Conservation (phyloP, 73 alveolate genomes). For the Paramecium primaurelia region DNA sequence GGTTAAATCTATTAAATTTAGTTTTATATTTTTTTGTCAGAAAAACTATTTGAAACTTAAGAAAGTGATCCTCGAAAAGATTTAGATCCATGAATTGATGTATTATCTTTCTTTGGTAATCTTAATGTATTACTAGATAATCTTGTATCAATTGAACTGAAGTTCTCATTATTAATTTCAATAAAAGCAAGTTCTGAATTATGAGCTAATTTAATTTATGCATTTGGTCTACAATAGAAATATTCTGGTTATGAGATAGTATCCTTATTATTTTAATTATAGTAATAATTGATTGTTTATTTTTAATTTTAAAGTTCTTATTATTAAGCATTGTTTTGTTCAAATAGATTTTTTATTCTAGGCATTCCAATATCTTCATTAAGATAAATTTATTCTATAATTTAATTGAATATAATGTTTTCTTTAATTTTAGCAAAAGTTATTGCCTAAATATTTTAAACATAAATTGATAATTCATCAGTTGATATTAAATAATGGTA, state of each 20-base stretch:
- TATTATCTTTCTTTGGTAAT: neutral
- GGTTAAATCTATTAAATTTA: neutral
- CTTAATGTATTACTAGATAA: neutral
- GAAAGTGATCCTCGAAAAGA: neutral
- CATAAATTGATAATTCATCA: neutral
- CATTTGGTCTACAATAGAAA: neutral
- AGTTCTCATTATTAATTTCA: neutral
- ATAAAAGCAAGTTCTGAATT: neutral
- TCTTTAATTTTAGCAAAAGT: neutral
- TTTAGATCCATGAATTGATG: neutral
- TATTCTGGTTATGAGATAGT: neutral
- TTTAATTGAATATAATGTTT: neutral
- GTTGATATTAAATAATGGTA: neutral
- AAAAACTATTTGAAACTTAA: neutral
- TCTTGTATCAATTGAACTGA: constrained; percentile 11
- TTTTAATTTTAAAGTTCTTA: neutral
- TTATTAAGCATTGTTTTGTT: neutral
- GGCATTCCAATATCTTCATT: neutral
- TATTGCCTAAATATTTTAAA: neutral
- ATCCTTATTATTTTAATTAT: neutral
- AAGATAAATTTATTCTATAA: neutral
- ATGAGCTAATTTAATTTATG: neutral
- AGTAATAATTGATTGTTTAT: neutral
- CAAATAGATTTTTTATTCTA: neutral
- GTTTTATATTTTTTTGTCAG: neutral